Evolutionary conservation across 139 green algal genomes (phyloP).

Genomic region (Raphidocelis subcapitata): DNA sequence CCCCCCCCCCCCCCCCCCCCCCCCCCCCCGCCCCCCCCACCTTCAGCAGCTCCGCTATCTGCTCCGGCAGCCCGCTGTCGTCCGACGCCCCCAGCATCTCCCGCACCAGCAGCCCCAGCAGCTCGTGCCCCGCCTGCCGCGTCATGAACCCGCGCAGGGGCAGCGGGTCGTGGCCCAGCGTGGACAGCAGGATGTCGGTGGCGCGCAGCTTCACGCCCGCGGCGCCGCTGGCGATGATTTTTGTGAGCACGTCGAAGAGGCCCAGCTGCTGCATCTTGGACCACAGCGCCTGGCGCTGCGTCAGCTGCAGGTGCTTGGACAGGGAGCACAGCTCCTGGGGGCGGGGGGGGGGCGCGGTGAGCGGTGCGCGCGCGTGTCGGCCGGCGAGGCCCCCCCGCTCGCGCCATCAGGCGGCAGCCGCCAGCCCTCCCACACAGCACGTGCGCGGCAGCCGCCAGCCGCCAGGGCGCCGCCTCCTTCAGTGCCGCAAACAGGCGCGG

Average conservation of each 20-base stretch:
- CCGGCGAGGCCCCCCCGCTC: too few species aligned
- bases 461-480: slow-evolving; percentile 17
- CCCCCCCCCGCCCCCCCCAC: too few species aligned
- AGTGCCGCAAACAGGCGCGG: slow-evolving; percentile 78
- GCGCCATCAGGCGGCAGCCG: background rate
- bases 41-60: slow-evolving; percentile 76
- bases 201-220: slow-evolving; percentile 62
- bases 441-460: too few species aligned
- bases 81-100: slow-evolving; percentile 44
- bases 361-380: too few species aligned
- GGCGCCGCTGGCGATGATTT: slow-evolving; percentile 44
- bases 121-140: slow-evolving; percentile 45
- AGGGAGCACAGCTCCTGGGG: slow-evolving; percentile 90
- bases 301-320: slow-evolving; percentile 82
- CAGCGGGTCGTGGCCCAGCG: slow-evolving; percentile 77
- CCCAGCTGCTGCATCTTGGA: slow-evolving; percentile 74
- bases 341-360: too few species aligned
- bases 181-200: slow-evolving; percentile 85
- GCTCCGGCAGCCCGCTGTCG: slow-evolving; percentile 78
- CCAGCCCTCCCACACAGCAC: background rate
- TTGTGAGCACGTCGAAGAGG: slow-evolving; percentile 82
- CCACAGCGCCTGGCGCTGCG: slow-evolving; percentile 62
- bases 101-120: slow-evolving; percentile 76
- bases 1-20: too few species aligned
- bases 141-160: slow-evolving; percentile 78